Conservation (phyloP, 2,329 filamentous ascomycete species). For the Westerdykella sp. region DNA sequence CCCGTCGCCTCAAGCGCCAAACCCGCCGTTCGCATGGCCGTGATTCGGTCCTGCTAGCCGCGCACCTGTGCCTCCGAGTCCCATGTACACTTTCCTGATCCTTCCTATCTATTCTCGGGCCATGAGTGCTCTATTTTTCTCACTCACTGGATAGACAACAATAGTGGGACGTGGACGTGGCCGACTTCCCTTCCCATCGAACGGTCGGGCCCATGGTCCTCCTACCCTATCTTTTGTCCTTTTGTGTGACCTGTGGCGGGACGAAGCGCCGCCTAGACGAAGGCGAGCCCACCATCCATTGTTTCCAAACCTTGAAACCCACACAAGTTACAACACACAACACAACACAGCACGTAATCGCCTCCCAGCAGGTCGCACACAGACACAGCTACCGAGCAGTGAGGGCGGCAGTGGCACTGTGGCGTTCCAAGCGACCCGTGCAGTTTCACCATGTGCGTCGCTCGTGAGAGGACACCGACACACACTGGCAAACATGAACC, state of each 20-base stretch:
- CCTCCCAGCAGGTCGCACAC: not conserved
- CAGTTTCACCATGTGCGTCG: slow-evolving; percentile 4
- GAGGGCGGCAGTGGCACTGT: no score
- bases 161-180: slow-evolving; percentile 24
- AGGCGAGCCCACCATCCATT: not conserved
- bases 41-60: slow-evolving; percentile 21
- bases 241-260: not conserved
- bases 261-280: not conserved
- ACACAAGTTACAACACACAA: no score
- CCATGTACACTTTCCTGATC: not conserved
- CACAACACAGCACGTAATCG: not conserved
- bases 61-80: slow-evolving; percentile 5
- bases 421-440: not conserved
- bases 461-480: not conserved
- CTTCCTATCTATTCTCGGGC: not conserved
- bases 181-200: not conserved
- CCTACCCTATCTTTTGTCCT: slow-evolving; percentile 3
- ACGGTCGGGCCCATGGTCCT: not conserved
- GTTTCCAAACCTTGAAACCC: not conserved
- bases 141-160: slow-evolving; percentile 3
- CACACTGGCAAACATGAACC: no score
- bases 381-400: not conserved
- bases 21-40: slow-evolving; percentile 28
- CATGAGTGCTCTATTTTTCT: slow-evolving; percentile 7
- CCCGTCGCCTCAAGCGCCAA: slow-evolving; percentile 31